Base-by-base conservation (phyloP, 2,329 filamentous ascomycete genomes). In the Xylaria sp. region DNA sequence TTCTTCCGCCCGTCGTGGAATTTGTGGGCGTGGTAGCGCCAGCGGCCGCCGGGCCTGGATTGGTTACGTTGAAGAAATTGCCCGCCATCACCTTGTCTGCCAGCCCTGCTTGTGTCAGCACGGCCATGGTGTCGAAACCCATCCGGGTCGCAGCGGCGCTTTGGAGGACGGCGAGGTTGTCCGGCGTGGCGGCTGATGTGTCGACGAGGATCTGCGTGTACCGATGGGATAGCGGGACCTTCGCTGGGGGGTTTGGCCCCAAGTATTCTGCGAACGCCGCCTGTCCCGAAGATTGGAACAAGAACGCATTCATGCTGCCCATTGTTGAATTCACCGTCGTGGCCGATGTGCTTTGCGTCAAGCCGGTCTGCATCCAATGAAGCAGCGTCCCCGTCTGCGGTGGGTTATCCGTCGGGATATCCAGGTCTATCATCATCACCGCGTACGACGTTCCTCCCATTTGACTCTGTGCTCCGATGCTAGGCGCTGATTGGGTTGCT, bases 371-470 rank as follows among this genome's bases (percentile, higher is more conserved):
- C 67, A 76, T 63, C 75, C 75, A 77, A 67, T 76, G 73, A 39
- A 77, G 69, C 19, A 76, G 63, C 11, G 74, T 76, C 50, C 61
- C 65, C 8, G 73, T 75, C 42, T 63, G 45, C 1, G 71, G 70
- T 2, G 73, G 69, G 38, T 22, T 69, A 58, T 69, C 72, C 9
- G 75, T 76, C 42, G 74, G 78, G 68, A 74, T 82, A 59, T 79
- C 78, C 5, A 81, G 70, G 54, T 76, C 74, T 43, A 77, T 66
- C 74, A 76, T 76, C 52, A 76, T 48, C 26, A 76, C 65, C 13
- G 73, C 71, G 57, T 73, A 77, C 3, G 72, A 74, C 46, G 69
- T 69, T 45, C 76, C 76, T 17, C 64, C 67, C n/a, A 78, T 66
- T 43, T 65, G 67, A 56, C 66, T 65, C 39, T 63, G 57, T 7